A percentile compares a stretch with the other conserved stretches of the same genome.
Conservation (phyloP, 805 yeast species). For the Hanseniaspora singularis region DNA sequence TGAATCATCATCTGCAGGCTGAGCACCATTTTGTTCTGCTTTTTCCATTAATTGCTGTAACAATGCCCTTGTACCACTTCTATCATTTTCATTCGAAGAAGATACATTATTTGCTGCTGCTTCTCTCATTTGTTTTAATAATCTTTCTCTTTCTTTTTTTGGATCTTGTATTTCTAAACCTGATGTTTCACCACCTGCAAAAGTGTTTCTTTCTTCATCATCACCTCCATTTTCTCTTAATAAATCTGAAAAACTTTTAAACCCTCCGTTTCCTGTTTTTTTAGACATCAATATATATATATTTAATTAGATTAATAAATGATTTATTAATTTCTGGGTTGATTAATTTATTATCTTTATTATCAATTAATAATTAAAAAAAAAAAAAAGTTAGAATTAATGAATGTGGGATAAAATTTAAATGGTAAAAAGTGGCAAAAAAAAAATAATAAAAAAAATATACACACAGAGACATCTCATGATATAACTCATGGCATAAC, state of each 20-base stretch:
- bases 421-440: too few relatives aligned
- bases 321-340: neutral
- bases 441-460: too few relatives aligned
- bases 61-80: slow-evolving; percentile 26
- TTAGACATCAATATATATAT: neutral
- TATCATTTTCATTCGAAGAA: slow-evolving; percentile 20
- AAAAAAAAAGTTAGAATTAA: too few relatives aligned
- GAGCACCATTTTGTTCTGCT: slow-evolving; percentile 52
- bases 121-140: slow-evolving; percentile 7
- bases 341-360: neutral
- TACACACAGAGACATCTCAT: too few relatives aligned
- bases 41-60: slow-evolving; percentile 51
- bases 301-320: neutral
- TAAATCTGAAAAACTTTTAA: slow-evolving; percentile 33
- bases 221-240: slow-evolving; percentile 31
- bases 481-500: too few relatives aligned
- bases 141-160: slow-evolving; percentile 29
- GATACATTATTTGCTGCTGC: slow-evolving; percentile 23
- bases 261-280: slow-evolving; percentile 22
- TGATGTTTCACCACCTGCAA: slow-evolving; percentile 60
- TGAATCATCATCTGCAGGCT: slow-evolving; percentile 28
- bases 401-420: too few relatives aligned
- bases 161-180: slow-evolving; percentile 75
- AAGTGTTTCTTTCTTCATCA: slow-evolving; percentile 50
- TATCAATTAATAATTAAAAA: too few relatives aligned